Conservation (phyloP, 2,329 filamentous ascomycete genomes). For the Xylaria multiplex region DNA sequence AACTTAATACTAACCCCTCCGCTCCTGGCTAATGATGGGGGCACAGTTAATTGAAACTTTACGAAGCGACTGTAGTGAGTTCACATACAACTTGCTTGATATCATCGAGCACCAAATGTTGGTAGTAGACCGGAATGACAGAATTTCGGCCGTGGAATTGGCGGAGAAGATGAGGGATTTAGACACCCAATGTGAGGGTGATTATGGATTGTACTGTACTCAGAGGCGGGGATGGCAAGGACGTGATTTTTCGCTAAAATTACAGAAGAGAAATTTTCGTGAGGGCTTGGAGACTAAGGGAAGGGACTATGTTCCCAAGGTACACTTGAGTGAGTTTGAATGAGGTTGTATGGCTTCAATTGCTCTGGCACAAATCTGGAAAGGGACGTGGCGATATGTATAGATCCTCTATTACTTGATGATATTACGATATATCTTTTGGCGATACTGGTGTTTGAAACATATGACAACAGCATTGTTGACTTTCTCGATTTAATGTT, state of each 20-base stretch:
- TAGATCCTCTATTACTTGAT: background rate
- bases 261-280: background rate
- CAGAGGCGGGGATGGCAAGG: background rate
- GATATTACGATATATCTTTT: background rate
- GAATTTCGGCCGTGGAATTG: background rate
- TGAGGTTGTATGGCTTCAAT: background rate
- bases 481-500: background rate
- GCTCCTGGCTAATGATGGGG: background rate
- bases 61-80: conserved; percentile 11
- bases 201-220: background rate
- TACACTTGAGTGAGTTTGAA: background rate
- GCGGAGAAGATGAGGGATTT: conserved; percentile 5
- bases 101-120: conserved; percentile 25
- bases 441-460: background rate
- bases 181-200: background rate
- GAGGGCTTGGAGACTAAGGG: background rate
- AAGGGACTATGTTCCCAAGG: background rate
- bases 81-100: conserved; percentile 24
- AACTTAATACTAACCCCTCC: too few species aligned
- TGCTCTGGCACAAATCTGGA: too few species aligned
- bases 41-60: background rate
- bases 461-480: background rate
- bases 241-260: background rate
- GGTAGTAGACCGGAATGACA: conserved; percentile 11
- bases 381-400: background rate